phyloP scores from a whole-genome alignment of 352 stramenopile species.

The Phytophthora fragariaefolia region DNA sequence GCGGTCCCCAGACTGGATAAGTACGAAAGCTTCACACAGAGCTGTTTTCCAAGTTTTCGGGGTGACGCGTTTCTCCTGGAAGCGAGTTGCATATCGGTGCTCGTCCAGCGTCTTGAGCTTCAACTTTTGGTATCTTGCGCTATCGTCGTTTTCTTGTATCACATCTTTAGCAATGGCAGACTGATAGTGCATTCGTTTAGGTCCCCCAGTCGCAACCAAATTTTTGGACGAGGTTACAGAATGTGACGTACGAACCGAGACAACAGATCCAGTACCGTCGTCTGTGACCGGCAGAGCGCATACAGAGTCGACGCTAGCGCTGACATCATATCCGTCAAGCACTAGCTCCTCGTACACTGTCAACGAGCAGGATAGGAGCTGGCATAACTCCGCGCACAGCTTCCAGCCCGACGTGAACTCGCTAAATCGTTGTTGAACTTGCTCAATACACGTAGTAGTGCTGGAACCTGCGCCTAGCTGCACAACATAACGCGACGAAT shows the following conservation, averaged over 20 bases:
- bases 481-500: not conserved
- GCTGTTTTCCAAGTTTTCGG: conserved; percentile 46
- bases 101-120: conserved; percentile 64
- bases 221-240: conserved; percentile 23
- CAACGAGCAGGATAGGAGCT: conserved; percentile 28
- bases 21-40: conserved; percentile 33
- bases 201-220: not conserved
- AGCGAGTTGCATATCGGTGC: conserved; percentile 57
- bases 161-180: conserved; percentile 20
- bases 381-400: conserved; percentile 38
- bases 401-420: conserved; percentile 60
- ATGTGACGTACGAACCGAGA: conserved; percentile 26
- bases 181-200: conserved; percentile 23
- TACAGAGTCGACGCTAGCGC: conserved; percentile 4
- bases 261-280: conserved; percentile 24
- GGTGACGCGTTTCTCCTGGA: conserved; percentile 55
- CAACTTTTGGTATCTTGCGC: conserved; percentile 17
- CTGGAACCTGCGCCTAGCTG: conserved; percentile 15
- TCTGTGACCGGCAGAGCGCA: not conserved
- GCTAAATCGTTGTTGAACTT: conserved; percentile 44
- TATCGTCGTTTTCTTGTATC: conserved; percentile 10
- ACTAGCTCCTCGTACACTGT: conserved; percentile 23
- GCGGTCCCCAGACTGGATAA: conserved; percentile 41
- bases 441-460: conserved; percentile 22
- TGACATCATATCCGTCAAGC: conserved; percentile 19